Conservation (phyloP, 2,329 filamentous ascomycete species). For the Hypoxylon sp. region DNA sequence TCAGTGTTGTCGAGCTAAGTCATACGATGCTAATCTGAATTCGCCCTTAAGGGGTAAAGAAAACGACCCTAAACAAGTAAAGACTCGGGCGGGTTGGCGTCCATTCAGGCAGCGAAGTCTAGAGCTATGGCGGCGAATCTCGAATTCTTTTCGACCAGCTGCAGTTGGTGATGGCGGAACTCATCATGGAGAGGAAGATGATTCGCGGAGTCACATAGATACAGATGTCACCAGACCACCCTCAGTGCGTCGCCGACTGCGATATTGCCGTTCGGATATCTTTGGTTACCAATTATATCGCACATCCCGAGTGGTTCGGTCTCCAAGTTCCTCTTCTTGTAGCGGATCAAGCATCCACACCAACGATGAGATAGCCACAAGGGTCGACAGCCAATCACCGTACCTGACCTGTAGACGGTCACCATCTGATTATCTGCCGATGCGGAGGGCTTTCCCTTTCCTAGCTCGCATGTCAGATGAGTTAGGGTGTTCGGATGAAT, state of each 20-base stretch:
- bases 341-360: slow-evolving; percentile 27
- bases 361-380: slow-evolving; percentile 26
- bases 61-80: slow-evolving; percentile 19
- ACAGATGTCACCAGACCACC: background rate
- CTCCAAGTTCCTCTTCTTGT: slow-evolving; percentile 30
- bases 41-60: slow-evolving; percentile 8
- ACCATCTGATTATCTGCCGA: slow-evolving; percentile 5
- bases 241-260: slow-evolving; percentile 11
- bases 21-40: slow-evolving; percentile 17
- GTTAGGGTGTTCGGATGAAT: slow-evolving; percentile 22
- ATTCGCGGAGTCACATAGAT: slow-evolving; percentile 15
- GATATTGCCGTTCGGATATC: slow-evolving; percentile 35
- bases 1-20: slow-evolving; percentile 17
- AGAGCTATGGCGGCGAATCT: slow-evolving; percentile 50
- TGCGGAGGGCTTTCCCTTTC: slow-evolving; percentile 37
- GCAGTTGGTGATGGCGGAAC: slow-evolving; percentile 39
- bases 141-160: slow-evolving; percentile 45
- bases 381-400: slow-evolving; percentile 18
- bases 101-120: slow-evolving; percentile 46
- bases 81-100: slow-evolving; percentile 33
- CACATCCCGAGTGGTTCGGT: slow-evolving; percentile 34
- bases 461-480: slow-evolving; percentile 37
- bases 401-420: slow-evolving; percentile 18
- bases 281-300: slow-evolving; percentile 44
- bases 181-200: slow-evolving; percentile 21